Conservation (phyloP, 768 basidiomycete species). For the Daedaleopsis sinensis region DNA sequence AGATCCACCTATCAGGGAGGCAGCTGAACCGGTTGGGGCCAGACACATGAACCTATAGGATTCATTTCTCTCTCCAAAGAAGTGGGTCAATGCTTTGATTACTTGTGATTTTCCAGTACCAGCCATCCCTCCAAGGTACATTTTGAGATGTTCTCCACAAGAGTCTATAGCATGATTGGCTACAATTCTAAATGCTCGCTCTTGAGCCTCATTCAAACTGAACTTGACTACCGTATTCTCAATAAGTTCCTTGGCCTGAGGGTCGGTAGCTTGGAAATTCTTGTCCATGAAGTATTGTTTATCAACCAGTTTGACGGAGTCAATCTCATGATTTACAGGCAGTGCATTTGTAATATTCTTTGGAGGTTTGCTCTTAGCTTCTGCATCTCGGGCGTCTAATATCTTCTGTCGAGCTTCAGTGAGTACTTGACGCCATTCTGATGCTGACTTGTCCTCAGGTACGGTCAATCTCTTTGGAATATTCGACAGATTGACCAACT, state of each 20-base stretch:
- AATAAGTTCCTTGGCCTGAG: too few relatives aligned
- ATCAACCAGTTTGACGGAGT: too few relatives aligned
- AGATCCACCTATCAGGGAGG: conserved; percentile 18
- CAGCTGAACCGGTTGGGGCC: conserved; percentile 23
- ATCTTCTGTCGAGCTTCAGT: not conserved
- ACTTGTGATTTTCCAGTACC: conserved; percentile 1
- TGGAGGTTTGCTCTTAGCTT: not conserved
- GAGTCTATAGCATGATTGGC: too few relatives aligned
- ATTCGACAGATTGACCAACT: not conserved
- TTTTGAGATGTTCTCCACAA: too few relatives aligned
- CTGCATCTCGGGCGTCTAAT: not conserved
- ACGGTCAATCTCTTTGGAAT: not conserved
- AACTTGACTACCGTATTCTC: too few relatives aligned
- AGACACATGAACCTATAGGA: conserved; percentile 1
- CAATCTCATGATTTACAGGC: too few relatives aligned
- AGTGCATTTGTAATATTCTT: not conserved
- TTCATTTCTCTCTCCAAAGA: conserved; percentile 7
- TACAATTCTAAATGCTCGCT: too few relatives aligned
- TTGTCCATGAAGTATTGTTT: too few relatives aligned
- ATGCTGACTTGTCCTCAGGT: not conserved
- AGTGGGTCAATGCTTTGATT: conserved; percentile 10
- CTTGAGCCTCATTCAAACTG: too few relatives aligned
- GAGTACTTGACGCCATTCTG: not conserved
- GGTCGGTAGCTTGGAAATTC: too few relatives aligned
- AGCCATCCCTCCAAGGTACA: too few relatives aligned